Evolutionary conservation across 192 early-diverging fungal genomes (phyloP).

Genomic region (Dissophora ornata): DNA sequence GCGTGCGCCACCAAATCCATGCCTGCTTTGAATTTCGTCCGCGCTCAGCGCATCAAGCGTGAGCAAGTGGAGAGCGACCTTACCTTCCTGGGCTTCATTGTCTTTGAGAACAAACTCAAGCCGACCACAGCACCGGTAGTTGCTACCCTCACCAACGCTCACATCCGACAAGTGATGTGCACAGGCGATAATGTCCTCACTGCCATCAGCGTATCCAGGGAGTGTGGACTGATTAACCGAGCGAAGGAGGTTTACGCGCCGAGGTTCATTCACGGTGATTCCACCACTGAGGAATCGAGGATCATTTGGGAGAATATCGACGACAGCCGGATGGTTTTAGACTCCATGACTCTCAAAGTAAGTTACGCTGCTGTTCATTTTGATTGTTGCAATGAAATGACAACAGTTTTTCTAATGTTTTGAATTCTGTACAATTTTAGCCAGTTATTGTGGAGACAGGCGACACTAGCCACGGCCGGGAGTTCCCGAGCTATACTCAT

Average conservation of each 20-base stretch:
- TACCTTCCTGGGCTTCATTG: constrained; percentile 92
- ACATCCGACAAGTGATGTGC: constrained; percentile 98
- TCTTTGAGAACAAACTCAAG: constrained; percentile 99
- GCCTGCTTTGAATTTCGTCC: constrained; percentile 72
- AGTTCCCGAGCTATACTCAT: constrained; percentile 38
- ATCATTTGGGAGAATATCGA: constrained; percentile 80
- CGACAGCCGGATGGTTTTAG: constrained; percentile 56
- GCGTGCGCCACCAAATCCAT: constrained; percentile 88
- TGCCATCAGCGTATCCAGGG: constrained; percentile 92
- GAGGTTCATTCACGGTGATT: constrained; percentile 65
- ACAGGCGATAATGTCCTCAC: constrained; percentile 99
- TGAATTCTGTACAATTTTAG: too few species aligned
- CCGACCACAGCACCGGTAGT: constrained; percentile 84
- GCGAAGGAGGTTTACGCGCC: constrained; percentile 83
- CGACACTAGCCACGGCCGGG: not conserved
- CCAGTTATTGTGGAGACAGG: not conserved
- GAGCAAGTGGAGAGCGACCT: constrained; percentile 87
- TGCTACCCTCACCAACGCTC: constrained; percentile 79
- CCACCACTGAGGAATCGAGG: constrained; percentile 59
- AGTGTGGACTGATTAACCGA: constrained; percentile 86
- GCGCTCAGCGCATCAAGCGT: constrained; percentile 83
- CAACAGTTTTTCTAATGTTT: too few species aligned
- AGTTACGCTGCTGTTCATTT: too few species aligned
- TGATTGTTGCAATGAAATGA: too few species aligned
- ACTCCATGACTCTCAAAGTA: constrained; percentile 59